phyloP scores from a whole-genome alignment of 768 basidiomycete species.

The Cystobasidium ongulense region DNA sequence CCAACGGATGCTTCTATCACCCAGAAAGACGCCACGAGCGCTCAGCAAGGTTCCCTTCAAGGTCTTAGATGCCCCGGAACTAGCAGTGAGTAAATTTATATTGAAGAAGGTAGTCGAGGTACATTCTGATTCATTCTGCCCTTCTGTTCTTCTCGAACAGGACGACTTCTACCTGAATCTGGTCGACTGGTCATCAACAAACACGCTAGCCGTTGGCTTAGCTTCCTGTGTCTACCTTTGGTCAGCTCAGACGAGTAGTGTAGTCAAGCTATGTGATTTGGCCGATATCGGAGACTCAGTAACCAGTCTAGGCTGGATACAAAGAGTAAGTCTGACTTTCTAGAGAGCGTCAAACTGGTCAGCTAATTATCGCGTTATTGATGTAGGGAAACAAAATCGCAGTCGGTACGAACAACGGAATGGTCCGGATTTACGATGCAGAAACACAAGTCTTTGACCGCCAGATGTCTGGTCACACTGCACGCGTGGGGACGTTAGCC shows the following conservation, averaged over 20 bases:
- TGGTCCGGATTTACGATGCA: slow-evolving; percentile 89
- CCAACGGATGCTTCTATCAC: slow-evolving; percentile 71
- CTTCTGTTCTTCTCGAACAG: background rate
- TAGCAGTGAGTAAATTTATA: slow-evolving; percentile 50
- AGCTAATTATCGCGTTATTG: background rate
- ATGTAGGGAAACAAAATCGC: slow-evolving; percentile 71
- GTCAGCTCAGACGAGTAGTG: slow-evolving; percentile 87
- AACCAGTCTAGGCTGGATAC: slow-evolving; percentile 88
- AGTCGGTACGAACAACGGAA: slow-evolving; percentile 80
- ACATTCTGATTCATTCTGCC: background rate
- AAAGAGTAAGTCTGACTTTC: slow-evolving; percentile 50
- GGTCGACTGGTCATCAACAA: slow-evolving; percentile 93
- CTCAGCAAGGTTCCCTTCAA: slow-evolving; percentile 94
- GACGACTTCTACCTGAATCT: slow-evolving; percentile 98
- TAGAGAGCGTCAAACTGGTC: background rate
- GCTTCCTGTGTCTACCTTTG: slow-evolving; percentile 90
- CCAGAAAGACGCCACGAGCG: slow-evolving; percentile 66
- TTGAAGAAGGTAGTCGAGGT: too few relatives aligned
- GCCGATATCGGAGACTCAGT: slow-evolving; percentile 56
- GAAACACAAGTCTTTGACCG: slow-evolving; percentile 63
- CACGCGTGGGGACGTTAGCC: slow-evolving; percentile 84
- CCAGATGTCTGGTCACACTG: slow-evolving; percentile 76
- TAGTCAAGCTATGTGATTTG: slow-evolving; percentile 84
- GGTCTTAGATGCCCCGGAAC: slow-evolving; percentile 90
- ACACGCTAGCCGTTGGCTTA: slow-evolving; percentile 87